phyloP scores from a whole-genome alignment of 257 asterid genomes.

The Cynanchum wilfordii region DNA sequence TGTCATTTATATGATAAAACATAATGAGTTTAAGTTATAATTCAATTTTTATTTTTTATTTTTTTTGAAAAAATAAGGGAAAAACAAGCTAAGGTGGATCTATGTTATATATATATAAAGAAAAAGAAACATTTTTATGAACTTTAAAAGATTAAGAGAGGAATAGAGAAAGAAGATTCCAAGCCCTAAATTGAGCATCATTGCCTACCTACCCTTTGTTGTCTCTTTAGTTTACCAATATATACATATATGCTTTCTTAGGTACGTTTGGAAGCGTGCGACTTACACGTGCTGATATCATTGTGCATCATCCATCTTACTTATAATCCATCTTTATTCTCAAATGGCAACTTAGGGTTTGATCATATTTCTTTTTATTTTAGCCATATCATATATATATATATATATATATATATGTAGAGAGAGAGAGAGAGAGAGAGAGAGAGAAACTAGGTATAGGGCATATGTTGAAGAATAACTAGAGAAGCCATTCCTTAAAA shows the following conservation, averaged over 20 bases:
- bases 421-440: not conserved
- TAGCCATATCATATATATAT: no score
- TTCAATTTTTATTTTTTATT: no score
- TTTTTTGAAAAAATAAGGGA: no score
- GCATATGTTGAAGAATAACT: not conserved
- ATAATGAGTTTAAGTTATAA: no score
- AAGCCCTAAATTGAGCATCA: constrained; percentile 8
- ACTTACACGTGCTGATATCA: not conserved
- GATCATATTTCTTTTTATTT: not conserved
- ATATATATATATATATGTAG: no score
- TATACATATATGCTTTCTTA: not conserved
- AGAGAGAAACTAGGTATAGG: not conserved
- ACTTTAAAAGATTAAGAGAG: no score
- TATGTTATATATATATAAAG: no score
- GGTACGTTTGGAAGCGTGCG: not conserved
- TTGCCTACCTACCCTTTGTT: not conserved
- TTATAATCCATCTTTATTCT: not conserved
- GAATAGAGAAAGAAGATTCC: not conserved
- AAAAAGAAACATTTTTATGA: no score
- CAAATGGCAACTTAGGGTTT: not conserved
- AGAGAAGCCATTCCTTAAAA: no score
- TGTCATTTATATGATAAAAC: no score
- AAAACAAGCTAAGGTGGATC: no score
- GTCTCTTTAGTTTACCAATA: not conserved
- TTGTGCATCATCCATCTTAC: not conserved